phyloP scores from a whole-genome alignment of 305 asterid genomes.

The Coffea humblotiana region DNA sequence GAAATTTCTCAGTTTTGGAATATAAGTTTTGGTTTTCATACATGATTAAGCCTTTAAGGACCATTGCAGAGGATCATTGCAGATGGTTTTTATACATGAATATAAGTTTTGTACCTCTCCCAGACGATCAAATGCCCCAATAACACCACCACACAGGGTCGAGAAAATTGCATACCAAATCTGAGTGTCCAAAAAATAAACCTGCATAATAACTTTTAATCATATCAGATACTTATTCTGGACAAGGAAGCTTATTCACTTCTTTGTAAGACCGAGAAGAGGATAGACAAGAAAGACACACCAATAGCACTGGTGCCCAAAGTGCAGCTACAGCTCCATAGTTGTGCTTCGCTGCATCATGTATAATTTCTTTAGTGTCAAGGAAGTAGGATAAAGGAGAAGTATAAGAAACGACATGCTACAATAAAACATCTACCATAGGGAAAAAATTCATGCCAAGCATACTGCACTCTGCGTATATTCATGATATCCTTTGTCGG shows the following conservation, averaged over 20 bases:
- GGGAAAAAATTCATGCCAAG: constrained; percentile 98
- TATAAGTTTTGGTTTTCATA: background rate
- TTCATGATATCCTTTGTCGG: constrained; percentile 86
- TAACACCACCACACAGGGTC: constrained; percentile 84
- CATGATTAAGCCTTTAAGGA: background rate
- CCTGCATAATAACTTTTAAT: constrained; percentile 49
- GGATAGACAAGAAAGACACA: constrained; percentile 35
- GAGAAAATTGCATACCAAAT: constrained; percentile 93
- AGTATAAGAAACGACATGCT: constrained; percentile 17
- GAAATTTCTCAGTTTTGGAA: background rate
- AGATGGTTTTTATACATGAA: no score
- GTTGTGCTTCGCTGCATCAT: constrained; percentile 65
- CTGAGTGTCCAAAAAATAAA: constrained; percentile 96
- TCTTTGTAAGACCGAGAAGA: constrained; percentile 5
- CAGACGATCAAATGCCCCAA: constrained; percentile 94
- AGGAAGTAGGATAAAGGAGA: background rate
- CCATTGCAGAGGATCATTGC: background rate
- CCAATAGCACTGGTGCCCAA: constrained; percentile 89
- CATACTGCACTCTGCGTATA: constrained; percentile 68
- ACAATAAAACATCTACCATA: constrained; percentile 49
- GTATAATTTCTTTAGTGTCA: constrained; percentile 28
- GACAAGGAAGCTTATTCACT: background rate
- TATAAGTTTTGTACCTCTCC: constrained; percentile 68
- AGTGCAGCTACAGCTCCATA: constrained; percentile 70
- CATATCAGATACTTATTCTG: constrained; percentile 16